phyloP scores from a whole-genome alignment of 176 grass and related monocot species.

The Oropetium thomaeum region DNA sequence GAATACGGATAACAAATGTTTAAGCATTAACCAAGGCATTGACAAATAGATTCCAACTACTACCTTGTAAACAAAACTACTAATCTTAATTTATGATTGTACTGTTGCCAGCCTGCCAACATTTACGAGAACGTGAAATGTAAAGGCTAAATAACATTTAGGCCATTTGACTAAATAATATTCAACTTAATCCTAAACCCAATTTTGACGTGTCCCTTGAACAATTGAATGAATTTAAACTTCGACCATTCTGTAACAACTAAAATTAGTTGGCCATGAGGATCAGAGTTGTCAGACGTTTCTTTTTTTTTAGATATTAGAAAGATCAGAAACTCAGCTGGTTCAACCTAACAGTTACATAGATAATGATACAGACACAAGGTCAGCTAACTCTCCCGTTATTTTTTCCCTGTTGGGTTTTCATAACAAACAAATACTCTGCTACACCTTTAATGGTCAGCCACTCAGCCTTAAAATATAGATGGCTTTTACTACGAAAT shows the following conservation, averaged over 20 bases:
- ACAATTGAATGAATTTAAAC: neutral
- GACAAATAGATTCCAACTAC: neutral
- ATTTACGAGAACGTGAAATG: neutral
- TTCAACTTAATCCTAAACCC: neutral
- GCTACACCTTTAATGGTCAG: neutral
- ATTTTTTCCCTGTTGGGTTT: neutral
- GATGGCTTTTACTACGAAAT: neutral
- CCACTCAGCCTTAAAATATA: neutral
- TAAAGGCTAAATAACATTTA: neutral
- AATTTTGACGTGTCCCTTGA: neutral
- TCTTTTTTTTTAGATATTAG: neutral
- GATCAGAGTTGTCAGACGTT: neutral
- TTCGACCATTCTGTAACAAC: neutral
- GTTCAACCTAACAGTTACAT: neutral
- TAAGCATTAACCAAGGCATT: neutral
- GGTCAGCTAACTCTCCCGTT: neutral
- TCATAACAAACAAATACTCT: neutral
- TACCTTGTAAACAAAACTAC: neutral
- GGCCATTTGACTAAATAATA: neutral
- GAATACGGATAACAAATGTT: neutral
- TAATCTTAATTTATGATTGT: neutral
- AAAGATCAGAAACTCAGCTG: neutral
- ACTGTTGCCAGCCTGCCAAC: neutral
- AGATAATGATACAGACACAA: neutral
- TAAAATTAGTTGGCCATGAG: neutral